Evolutionary conservation across 345 rosid species (phyloP).

Genomic region (Turritis glabra): DNA sequence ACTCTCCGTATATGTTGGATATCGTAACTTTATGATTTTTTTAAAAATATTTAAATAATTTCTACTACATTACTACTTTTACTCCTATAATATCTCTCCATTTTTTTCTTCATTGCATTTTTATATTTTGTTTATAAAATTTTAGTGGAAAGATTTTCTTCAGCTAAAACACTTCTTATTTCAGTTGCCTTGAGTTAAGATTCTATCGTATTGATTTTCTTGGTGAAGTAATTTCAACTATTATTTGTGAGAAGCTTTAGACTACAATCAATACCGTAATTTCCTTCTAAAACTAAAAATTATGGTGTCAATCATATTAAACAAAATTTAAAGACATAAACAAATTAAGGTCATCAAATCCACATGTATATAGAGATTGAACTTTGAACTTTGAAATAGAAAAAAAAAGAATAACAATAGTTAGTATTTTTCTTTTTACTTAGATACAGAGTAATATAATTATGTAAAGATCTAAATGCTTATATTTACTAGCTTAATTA

Average conservation of each 20-base stretch:
- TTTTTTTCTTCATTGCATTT: not conserved
- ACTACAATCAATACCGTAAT: not conserved
- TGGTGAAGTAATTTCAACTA: not conserved
- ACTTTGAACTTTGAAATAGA: too few relatives aligned
- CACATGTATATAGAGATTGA: too few relatives aligned
- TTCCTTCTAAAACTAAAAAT: too few relatives aligned
- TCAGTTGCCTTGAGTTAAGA: not conserved
- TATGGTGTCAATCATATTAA: too few relatives aligned
- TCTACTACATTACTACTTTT: not conserved
- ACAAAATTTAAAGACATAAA: too few relatives aligned
- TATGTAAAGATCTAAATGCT: too few relatives aligned
- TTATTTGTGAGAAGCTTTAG: not conserved
- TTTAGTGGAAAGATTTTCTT: not conserved
- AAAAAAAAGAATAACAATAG: too few relatives aligned
- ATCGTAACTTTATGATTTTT: not conserved
- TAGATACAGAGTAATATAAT: too few relatives aligned
- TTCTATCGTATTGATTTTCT: not conserved
- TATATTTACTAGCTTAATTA: too few relatives aligned
- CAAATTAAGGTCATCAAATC: too few relatives aligned
- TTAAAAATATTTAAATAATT: not conserved
- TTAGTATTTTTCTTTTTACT: too few relatives aligned
- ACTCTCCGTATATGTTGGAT: not conserved
- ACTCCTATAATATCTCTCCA: not conserved
- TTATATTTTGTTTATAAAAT: not conserved
- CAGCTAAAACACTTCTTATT: not conserved